Base-by-base conservation (phyloP, 2,329 filamentous ascomycete genomes). In the Simplicillium aogashimaense region DNA sequence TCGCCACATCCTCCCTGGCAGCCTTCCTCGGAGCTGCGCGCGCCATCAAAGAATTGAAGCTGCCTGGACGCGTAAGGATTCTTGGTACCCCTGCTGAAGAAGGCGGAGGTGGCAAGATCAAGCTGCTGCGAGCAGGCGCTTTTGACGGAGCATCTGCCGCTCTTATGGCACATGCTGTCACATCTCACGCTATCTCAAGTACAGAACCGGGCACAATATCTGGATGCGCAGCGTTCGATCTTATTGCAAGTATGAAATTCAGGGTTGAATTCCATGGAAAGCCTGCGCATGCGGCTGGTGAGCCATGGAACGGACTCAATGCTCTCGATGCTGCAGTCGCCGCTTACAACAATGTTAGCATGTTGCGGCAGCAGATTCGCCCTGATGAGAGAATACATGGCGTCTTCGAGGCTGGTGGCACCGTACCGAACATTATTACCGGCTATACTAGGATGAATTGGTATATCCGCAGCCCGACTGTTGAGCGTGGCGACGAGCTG, bases 11-110 rank as follows among this genome's bases (percentile, higher is more conserved):
- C n/a, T 56, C 58, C 2, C 46, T 67, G 7, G 61, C 59, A 1
- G 55, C 60, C 6, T 66, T 65, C 35, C 49, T 67, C 11, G 61
- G 55, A 10, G 50, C 55, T 1, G 60, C 56, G 2, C 51, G 51
- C 2, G 56, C 57, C 0, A 48, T 67, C 18, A 50, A 54, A 28
- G 34, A 48, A 3, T 51, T 56, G 2, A 48, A 46, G 2, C 36
- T 43, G 3, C 50, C 56, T 0, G 62, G 64, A 10, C 53, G 61
- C 2, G 50, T 67, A 3, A 54, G 61, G 2, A 52, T 67, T 2
- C 52, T 67, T 1, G 64, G 65, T 3, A 66, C 63, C 0, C 64
- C 63, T 0, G 65, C 63, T 1, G 64, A 67, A 36, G 64, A 68
- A 41, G 60, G 59, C 14, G 63, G 61, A 29, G 63, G 62, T 13